phyloP scores from a whole-genome alignment of 805 yeast genomes.

The Candida nanaspora region DNA sequence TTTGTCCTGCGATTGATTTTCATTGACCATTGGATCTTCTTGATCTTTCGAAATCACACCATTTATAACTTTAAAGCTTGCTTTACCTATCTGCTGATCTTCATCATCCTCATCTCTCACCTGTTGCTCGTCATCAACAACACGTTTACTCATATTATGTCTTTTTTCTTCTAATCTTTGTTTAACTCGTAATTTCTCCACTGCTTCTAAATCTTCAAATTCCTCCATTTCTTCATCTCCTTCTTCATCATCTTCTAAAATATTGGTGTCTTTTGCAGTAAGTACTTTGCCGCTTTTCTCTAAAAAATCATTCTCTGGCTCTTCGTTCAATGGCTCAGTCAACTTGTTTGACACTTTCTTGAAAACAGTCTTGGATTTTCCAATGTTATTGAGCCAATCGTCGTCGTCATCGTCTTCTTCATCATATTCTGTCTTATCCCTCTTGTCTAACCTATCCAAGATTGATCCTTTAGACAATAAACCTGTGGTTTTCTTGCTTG shows the following conservation, averaged over 20 bases:
- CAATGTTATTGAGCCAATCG: conserved; percentile 30
- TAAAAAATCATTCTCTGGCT: conserved; percentile 23
- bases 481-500: conserved; percentile 14
- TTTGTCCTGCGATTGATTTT: not conserved
- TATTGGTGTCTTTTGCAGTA: conserved; percentile 47
- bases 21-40: not conserved
- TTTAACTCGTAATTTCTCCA: conserved; percentile 11
- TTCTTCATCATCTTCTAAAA: conserved; percentile 29
- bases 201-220: conserved; percentile 28
- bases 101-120: conserved; percentile 20
- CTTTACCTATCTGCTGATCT: conserved; percentile 7
- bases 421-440: too few relatives aligned
- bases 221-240: conserved; percentile 32
- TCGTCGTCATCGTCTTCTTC: conserved; percentile 25
- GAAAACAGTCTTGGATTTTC: conserved; percentile 17
- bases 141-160: conserved; percentile 23
- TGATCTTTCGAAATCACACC: not conserved
- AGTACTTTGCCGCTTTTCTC: conserved; percentile 40
- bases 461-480: conserved; percentile 17
- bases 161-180: conserved; percentile 7
- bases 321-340: not conserved
- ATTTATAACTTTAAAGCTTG: not conserved
- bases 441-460: conserved; percentile 19
- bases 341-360: not conserved
- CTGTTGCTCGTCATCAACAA: conserved; percentile 15